Evolutionary conservation across 176 grass and related monocot species (phyloP).

Genomic region (Chrysopogon serrulatus): DNA sequence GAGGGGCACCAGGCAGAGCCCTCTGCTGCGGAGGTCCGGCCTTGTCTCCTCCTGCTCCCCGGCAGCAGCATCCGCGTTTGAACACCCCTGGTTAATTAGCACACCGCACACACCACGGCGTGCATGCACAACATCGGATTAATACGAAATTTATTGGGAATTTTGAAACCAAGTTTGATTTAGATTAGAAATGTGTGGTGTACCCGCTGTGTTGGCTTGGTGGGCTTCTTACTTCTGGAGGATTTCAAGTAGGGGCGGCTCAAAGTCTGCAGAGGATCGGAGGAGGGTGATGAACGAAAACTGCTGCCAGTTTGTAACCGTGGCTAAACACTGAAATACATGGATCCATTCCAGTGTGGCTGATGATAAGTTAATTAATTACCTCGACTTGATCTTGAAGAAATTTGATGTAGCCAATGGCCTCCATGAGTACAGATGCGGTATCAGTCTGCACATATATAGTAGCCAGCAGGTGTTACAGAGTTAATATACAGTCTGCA

Average conservation of each 20-base stretch:
- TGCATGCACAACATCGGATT: not conserved
- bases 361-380: not conserved
- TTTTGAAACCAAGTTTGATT: not conserved
- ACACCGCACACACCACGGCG: not conserved
- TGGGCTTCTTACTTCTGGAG: slow-evolving; percentile 67
- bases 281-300: not conserved
- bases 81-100: not conserved
- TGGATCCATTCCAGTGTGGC: not conserved
- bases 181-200: not conserved
- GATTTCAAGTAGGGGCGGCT: slow-evolving; percentile 84
- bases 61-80: not conserved
- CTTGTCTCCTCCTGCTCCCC: slow-evolving; percentile 31
- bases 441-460: slow-evolving; percentile 71
- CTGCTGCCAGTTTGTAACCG: not conserved
- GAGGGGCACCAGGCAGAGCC: slow-evolving; percentile 82
- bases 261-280: slow-evolving; percentile 65
- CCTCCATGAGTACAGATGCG: slow-evolving; percentile 95
- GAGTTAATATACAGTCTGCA: too few relatives aligned
- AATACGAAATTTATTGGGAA: not conserved
- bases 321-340: not conserved
- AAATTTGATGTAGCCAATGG: slow-evolving; percentile 95
- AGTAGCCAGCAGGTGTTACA: not conserved
- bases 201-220: slow-evolving; percentile 63
- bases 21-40: slow-evolving; percentile 81
- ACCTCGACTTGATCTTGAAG: slow-evolving; percentile 97